These are phyloP conservation scores for Micractinium sp. DNA, from an alignment of 139 green algal species.

Conservation along the genomic window DNA sequence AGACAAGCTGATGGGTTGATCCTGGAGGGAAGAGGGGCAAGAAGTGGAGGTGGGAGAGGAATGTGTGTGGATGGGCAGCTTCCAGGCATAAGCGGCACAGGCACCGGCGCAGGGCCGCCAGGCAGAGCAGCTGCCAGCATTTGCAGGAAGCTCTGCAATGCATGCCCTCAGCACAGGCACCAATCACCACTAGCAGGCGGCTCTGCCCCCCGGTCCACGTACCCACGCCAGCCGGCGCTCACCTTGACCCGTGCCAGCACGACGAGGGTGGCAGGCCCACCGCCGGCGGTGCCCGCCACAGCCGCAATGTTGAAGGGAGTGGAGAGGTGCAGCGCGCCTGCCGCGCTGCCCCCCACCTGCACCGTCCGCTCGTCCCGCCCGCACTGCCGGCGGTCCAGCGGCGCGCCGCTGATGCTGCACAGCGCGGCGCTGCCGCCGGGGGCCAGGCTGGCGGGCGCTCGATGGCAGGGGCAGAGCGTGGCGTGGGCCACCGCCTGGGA, in stretches of 20 bases:
- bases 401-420: not conserved
- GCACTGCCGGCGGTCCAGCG: conserved; percentile 19
- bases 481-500: conserved; percentile 1
- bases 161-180: too few species aligned
- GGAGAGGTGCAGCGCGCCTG: conserved; percentile 29
- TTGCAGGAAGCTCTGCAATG: too few species aligned
- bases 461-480: conserved; percentile 33
- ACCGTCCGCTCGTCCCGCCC: conserved; percentile 15
- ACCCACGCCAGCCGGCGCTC: too few species aligned
- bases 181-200: too few species aligned
- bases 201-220: too few species aligned
- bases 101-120: too few species aligned
- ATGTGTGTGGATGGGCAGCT: not conserved
- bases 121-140: too few species aligned
- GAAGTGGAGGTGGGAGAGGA: not conserved
- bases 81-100: too few species aligned
- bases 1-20: too few species aligned
- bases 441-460: not conserved
- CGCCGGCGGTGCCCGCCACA: not conserved
- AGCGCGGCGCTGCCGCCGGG: not conserved
- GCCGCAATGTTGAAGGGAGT: conserved; percentile 15
- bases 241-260: conserved; percentile 25
- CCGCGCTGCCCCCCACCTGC: not conserved
- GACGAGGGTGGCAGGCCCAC: not conserved
- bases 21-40: not conserved